Evolutionary conservation across 179 eudicot genomes (phyloP).

Genomic region (Camellia oleifera): DNA sequence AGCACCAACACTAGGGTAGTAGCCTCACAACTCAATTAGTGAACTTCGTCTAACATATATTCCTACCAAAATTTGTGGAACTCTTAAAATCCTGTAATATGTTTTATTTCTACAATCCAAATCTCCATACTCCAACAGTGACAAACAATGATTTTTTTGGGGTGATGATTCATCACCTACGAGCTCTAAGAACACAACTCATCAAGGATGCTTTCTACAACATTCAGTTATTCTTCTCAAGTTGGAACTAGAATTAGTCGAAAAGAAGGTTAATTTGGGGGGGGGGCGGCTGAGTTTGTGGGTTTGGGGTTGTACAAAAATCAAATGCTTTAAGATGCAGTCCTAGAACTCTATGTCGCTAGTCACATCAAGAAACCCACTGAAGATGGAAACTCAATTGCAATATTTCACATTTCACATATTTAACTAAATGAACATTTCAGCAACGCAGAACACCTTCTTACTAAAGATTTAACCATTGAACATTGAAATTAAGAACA

Average conservation of each 20-base stretch:
- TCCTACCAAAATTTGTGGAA: neutral
- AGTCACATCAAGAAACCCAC: neutral
- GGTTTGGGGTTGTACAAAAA: too few relatives aligned
- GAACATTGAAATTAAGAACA: neutral
- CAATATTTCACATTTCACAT: too few relatives aligned
- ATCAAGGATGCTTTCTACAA: too few relatives aligned
- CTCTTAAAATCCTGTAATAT: neutral
- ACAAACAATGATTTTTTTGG: neutral
- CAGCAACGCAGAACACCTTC: too few relatives aligned
- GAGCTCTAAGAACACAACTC: too few relatives aligned
- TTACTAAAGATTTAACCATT: neutral
- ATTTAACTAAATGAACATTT: too few relatives aligned
- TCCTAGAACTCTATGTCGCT: neutral
- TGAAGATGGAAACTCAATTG: too few relatives aligned
- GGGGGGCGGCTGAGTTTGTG: too few relatives aligned
- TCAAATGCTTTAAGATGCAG: neutral
- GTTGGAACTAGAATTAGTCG: too few relatives aligned
- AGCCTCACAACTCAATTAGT: neutral
- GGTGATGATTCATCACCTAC: too few relatives aligned
- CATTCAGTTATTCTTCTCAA: too few relatives aligned
- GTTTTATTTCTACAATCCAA: neutral
- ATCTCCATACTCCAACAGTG: neutral
- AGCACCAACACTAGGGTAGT: neutral
- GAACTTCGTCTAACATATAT: neutral
- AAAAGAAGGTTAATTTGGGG: neutral